Percentiles rank a stretch among this genome's conserved stretches.
phyloP scores from a whole-genome alignment of 192 early-diverging fungal genomes.

The Coemansia aciculifera region DNA sequence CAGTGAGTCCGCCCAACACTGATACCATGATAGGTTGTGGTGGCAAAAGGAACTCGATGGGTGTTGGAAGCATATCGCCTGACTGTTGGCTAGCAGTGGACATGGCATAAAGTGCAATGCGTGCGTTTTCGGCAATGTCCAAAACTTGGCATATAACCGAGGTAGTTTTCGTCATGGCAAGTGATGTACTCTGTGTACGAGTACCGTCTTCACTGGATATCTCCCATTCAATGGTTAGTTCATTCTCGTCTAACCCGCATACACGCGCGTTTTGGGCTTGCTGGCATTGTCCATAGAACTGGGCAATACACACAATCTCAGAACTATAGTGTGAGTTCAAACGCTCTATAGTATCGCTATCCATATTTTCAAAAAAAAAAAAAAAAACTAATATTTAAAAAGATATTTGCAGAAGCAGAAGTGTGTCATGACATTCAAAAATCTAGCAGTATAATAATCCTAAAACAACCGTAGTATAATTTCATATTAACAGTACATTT shows the following conservation, averaged over 20 bases:
- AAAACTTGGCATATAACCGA: not conserved
- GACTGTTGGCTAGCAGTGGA: not conserved
- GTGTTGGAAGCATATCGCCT: not conserved
- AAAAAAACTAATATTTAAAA: not conserved
- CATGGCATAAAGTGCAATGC: not conserved
- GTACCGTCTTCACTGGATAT: not conserved
- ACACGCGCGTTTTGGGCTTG: not conserved
- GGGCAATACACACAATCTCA: not conserved
- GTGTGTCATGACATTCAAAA: not conserved
- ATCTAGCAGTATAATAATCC: too few species aligned
- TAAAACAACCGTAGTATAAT: too few species aligned
- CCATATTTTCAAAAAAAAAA: not conserved
- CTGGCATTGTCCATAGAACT: not conserved
- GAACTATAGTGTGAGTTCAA: not conserved
- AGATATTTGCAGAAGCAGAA: not conserved
- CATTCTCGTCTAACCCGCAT: not conserved
- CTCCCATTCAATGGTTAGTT: not conserved
- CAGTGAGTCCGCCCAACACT: not conserved
- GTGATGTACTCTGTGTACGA: not conserved
- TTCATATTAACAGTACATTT: not conserved
- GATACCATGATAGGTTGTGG: not conserved
- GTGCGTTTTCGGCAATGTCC: not conserved
- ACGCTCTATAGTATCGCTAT: not conserved
- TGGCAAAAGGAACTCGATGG: slow-evolving; percentile 1
- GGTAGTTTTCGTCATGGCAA: not conserved